Percentiles rank a stretch among this genome's conserved stretches.
Conservation (phyloP, 495 filamentous ascomycete genomes). For the Penicillium mononematosum region DNA sequence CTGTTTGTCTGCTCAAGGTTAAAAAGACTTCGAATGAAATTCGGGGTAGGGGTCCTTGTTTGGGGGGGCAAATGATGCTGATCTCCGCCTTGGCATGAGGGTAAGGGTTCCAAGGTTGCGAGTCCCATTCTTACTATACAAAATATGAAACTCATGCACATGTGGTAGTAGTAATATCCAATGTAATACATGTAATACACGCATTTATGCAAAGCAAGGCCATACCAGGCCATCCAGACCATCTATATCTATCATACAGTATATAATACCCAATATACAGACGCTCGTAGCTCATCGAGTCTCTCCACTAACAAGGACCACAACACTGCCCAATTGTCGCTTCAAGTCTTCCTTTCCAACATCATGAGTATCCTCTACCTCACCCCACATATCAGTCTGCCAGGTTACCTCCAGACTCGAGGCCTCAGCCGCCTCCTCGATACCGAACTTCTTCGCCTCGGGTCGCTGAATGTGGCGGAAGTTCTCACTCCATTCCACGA, state of each 20-base stretch:
- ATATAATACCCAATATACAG: constrained; percentile 2
- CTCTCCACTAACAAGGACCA: constrained; percentile 70
- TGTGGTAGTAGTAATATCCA: not conserved
- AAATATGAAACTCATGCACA: not conserved
- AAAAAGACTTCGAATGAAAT: constrained; percentile 1
- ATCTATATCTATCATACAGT: constrained; percentile 17
- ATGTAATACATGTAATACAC: constrained; percentile 13
- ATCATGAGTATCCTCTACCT: constrained; percentile 98
- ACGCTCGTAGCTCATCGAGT: constrained; percentile 23
- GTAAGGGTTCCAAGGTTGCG: not conserved
- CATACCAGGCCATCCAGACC: not conserved
- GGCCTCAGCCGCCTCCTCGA: constrained; percentile 68
- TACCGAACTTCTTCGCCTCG: constrained; percentile 43
- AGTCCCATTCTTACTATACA: not conserved
- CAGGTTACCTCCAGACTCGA: constrained; percentile 82
- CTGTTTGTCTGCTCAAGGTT: not conserved
- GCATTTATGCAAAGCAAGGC: constrained; percentile 7
- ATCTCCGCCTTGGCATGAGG: constrained; percentile 16
- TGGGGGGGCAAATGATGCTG: constrained; percentile 15
- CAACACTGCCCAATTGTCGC: constrained; percentile 82
- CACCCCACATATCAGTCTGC: constrained; percentile 90
- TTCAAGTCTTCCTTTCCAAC: constrained; percentile 89
- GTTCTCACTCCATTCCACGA: constrained; percentile 87
- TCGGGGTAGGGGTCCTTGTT: constrained; percentile 7
- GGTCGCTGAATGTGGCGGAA: constrained; percentile 46